Percentiles rank a stretch among this genome's conserved stretches.
These are phyloP conservation scores for Penicillium sp. DNA, from an alignment of 2,329 filamentous ascomycete genomes.

Conservation along the genomic window DNA sequence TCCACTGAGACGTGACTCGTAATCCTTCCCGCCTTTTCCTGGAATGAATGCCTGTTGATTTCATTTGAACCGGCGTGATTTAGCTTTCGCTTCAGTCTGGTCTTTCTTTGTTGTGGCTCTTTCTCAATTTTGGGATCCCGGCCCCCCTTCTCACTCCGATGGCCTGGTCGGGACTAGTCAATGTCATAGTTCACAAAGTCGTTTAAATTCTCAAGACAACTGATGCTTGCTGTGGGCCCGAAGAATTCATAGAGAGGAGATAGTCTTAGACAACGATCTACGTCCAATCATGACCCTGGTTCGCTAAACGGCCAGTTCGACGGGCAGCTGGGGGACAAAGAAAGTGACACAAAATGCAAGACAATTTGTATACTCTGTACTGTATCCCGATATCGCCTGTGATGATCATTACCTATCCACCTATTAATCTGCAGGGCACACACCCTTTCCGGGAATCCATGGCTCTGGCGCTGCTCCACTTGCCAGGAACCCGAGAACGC, in stretches of 20 bases:
- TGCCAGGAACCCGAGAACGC: constrained; percentile 25
- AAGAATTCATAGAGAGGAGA: neutral
- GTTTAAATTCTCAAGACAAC: neutral
- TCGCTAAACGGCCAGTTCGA: neutral
- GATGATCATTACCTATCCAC: neutral
- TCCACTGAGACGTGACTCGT: neutral
- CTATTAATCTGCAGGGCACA: constrained; percentile 1
- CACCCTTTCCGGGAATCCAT: neutral
- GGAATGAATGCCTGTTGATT: neutral
- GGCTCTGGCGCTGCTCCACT: constrained; percentile 14
- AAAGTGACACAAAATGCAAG: neutral
- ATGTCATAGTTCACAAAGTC: neutral
- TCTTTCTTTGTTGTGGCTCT: neutral
- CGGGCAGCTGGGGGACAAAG: neutral
- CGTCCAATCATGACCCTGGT: constrained; percentile 1
- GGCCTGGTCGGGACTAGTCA: neutral
- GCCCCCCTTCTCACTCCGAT: neutral
- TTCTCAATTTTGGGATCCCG: neutral
- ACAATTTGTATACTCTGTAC: neutral
- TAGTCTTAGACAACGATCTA: neutral
- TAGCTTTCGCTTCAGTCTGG: neutral
- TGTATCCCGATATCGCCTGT: neutral
- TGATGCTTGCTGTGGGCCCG: neutral
- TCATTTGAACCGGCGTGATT: neutral
- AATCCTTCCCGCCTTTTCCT: neutral